A percentile compares a stretch with the other conserved stretches of the same genome.
phyloP scores from a whole-genome alignment of 2,329 filamentous ascomycete species.

The Fusarium longipes region DNA sequence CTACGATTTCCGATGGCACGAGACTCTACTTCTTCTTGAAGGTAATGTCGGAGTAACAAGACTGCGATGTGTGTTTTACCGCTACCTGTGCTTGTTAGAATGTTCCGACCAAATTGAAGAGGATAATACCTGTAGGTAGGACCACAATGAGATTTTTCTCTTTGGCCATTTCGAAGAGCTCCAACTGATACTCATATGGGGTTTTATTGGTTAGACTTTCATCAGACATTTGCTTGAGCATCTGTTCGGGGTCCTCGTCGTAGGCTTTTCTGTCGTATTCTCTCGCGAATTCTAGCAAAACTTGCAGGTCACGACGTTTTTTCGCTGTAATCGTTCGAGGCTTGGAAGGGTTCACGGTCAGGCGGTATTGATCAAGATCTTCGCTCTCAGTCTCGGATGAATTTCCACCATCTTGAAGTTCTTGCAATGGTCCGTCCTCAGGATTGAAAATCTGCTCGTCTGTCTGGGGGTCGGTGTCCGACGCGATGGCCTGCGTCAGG shows the following conservation, averaged over 20 bases:
- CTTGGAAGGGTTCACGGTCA: conserved; percentile 47
- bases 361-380: conserved; percentile 45
- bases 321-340: conserved; percentile 57
- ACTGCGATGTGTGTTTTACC: conserved; percentile 98
- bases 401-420: background rate
- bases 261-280: conserved; percentile 52
- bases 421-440: background rate
- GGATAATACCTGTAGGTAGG: conserved; percentile 78
- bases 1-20: conserved; percentile 68
- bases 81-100: conserved; percentile 66
- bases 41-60: conserved; percentile 79
- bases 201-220: conserved; percentile 73
- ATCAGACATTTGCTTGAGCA: conserved; percentile 49
- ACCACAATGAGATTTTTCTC: conserved; percentile 90
- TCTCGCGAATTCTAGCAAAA: conserved; percentile 59
- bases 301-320: conserved; percentile 61
- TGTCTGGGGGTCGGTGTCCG: too few species aligned
- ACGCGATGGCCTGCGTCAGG: background rate
- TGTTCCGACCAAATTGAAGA: accelerated
- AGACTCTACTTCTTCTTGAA: conserved; percentile 81
- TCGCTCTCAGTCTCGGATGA: conserved; percentile 41
- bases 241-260: conserved; percentile 49
- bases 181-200: conserved; percentile 89
- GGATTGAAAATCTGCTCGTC: too few species aligned
- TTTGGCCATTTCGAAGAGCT: conserved; percentile 91